Percentiles rank a stretch among this genome's conserved stretches.
Evolutionary conservation across 2,329 filamentous ascomycete species (phyloP).

Genomic region (Pseudogymnoascus sp.): DNA sequence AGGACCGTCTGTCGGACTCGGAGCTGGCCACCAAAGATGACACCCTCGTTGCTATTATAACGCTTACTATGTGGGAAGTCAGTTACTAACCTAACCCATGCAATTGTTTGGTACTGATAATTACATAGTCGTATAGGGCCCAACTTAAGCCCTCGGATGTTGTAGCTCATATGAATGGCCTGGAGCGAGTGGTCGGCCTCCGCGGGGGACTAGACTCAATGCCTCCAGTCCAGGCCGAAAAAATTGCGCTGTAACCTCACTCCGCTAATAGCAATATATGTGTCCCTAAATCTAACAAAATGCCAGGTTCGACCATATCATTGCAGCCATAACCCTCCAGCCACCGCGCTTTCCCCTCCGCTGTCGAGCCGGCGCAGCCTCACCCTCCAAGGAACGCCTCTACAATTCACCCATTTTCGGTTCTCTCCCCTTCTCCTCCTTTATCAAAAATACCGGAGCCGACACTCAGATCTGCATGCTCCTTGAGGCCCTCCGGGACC

Average conservation of each 20-base stretch:
- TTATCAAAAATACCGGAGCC: constrained; percentile 3
- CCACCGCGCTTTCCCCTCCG: constrained; percentile 13
- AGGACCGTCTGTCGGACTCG: constrained; percentile 10
- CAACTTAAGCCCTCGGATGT: constrained; percentile 14
- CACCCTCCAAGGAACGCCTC: background rate
- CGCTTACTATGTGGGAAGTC: constrained; percentile 17
- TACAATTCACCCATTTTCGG: constrained; percentile 8
- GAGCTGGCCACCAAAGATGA: constrained; percentile 10
- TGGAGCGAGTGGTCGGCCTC: constrained; percentile 13
- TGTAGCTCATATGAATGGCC: constrained; percentile 15
- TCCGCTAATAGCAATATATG: background rate
- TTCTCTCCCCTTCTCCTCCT: constrained; percentile 7
- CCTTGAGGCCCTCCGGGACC: background rate
- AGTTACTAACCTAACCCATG: constrained; percentile 8
- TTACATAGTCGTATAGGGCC: constrained; percentile 11
- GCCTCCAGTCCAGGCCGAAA: constrained; percentile 11
- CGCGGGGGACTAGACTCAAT: constrained; percentile 13
- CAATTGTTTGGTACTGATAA: background rate
- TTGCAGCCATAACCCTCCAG: constrained; percentile 14
- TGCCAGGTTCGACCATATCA: constrained; percentile 14
- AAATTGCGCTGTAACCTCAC: constrained; percentile 13
- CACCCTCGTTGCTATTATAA: constrained; percentile 16
- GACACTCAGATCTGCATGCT: background rate
- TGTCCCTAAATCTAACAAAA: background rate
- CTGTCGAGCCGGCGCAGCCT: constrained; percentile 8